phyloP scores from a whole-genome alignment of 805 yeast genomes.

The Candida dajiaensis region DNA sequence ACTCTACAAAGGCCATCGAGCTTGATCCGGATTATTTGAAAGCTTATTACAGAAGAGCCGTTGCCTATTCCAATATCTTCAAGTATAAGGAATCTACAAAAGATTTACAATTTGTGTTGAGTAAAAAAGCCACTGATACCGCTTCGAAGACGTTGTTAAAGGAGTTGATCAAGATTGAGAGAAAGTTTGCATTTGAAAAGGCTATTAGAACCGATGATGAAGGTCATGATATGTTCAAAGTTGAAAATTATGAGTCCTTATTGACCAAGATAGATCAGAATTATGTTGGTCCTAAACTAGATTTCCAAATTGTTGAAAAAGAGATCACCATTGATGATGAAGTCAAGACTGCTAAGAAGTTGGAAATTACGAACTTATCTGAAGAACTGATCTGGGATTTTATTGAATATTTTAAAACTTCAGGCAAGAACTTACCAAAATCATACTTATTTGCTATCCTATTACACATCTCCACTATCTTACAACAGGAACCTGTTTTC shows the following conservation, averaged over 20 bases:
- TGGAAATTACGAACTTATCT: constrained; percentile 31
- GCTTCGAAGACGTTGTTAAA: constrained; percentile 57
- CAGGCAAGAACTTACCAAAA: constrained; percentile 72
- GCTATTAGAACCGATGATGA: constrained; percentile 82
- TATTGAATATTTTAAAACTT: constrained; percentile 58
- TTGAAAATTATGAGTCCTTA: constrained; percentile 14
- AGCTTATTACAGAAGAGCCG: constrained; percentile 84
- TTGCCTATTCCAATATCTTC: constrained; percentile 69
- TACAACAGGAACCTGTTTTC: constrained; percentile 64
- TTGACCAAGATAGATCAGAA: constrained; percentile 38
- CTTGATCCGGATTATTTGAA: constrained; percentile 64
- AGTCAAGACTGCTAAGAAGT: background rate
- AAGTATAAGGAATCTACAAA: constrained; percentile 67
- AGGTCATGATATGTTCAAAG: constrained; percentile 30
- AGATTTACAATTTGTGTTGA: constrained; percentile 61
- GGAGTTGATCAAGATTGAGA: constrained; percentile 59
- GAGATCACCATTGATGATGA: constrained; percentile 14
- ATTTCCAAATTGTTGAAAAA: constrained; percentile 27
- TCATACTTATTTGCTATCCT: constrained; percentile 79
- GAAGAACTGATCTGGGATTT: constrained; percentile 54
- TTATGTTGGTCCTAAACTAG: constrained; percentile 55
- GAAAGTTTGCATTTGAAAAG: constrained; percentile 72
- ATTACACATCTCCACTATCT: constrained; percentile 59
- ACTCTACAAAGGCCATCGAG: constrained; percentile 65
- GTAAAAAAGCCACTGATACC: constrained; percentile 46